Percentiles rank a stretch among this genome's conserved stretches.
Evolutionary conservation across 352 stramenopile genomes (phyloP).

Genomic region (Phytopythium oedochilum): DNA sequence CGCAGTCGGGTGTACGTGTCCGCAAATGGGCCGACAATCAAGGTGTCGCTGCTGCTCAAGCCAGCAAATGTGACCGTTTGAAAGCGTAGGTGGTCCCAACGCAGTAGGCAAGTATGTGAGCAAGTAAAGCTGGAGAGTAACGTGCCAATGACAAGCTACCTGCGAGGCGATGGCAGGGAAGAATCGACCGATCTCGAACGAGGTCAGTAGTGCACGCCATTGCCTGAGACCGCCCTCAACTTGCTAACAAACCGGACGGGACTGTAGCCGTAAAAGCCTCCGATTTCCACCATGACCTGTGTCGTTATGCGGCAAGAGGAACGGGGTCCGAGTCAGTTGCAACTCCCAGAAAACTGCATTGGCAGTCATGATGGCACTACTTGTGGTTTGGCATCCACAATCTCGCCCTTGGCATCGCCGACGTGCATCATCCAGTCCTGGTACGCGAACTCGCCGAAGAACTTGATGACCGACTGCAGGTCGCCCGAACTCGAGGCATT

Average conservation of each 20-base stretch:
- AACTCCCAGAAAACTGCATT: too few species aligned
- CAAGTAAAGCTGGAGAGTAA: neutral
- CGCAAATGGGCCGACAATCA: conserved; percentile 29
- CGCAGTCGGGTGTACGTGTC: conserved; percentile 22
- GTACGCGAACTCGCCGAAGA: conserved; percentile 33
- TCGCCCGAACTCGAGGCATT: conserved; percentile 28
- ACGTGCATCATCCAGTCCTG: conserved; percentile 44
- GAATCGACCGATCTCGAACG: conserved; percentile 33
- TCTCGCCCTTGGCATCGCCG: conserved; percentile 32
- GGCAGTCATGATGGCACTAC: conserved; percentile 1
- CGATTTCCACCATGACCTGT: conserved; percentile 34
- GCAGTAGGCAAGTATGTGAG: neutral
- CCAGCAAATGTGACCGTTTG: conserved; percentile 28
- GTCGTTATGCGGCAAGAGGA: too few species aligned
- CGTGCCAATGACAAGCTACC: too few species aligned
- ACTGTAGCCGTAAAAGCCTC: conserved; percentile 36
- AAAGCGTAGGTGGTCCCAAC: neutral
- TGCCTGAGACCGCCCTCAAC: conserved; percentile 17
- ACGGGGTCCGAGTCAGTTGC: too few species aligned
- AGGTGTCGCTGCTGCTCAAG: conserved; percentile 21
- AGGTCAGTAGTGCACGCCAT: conserved; percentile 27
- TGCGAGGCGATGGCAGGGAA: conserved; percentile 30
- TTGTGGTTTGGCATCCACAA: conserved; percentile 26
- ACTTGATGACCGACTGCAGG: conserved; percentile 24
- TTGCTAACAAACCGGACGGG: conserved; percentile 34